phyloP scores from a whole-genome alignment of 768 basidiomycete genomes.

The Termitomyces sp. region DNA sequence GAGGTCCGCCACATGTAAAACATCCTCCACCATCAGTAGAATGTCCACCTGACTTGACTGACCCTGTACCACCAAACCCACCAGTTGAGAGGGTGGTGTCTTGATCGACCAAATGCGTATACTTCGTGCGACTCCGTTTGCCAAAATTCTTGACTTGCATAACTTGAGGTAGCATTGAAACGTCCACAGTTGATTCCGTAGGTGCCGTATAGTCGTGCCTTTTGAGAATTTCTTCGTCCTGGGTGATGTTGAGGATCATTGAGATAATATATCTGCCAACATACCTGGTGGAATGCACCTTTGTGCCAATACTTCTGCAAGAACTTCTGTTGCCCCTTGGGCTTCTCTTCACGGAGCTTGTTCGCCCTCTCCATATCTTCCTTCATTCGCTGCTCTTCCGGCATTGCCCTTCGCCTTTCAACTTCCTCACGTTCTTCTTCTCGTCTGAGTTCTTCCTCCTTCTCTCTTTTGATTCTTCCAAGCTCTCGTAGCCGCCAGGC shows the following conservation, averaged over 20 bases:
- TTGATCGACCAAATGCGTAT: conserved; percentile 93
- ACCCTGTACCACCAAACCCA: conserved; percentile 58
- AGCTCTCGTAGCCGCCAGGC: conserved; percentile 95
- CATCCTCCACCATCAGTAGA: conserved; percentile 64
- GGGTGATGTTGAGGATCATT: neutral
- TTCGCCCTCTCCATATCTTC: conserved; percentile 90
- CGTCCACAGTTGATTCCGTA: conserved; percentile 83
- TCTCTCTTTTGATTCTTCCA: conserved; percentile 88
- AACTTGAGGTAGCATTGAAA: conserved; percentile 84
- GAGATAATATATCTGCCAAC: conserved; percentile 1
- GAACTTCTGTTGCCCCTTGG: conserved; percentile 88
- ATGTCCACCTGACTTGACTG: conserved; percentile 51
- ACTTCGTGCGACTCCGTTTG: conserved; percentile 89
- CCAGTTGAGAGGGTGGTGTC: conserved; percentile 70
- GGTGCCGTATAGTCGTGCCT: conserved; percentile 86
- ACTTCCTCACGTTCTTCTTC: conserved; percentile 89
- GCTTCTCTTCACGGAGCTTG: conserved; percentile 79
- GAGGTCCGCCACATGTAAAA: conserved; percentile 91
- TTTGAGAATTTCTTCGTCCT: conserved; percentile 84
- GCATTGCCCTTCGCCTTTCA: conserved; percentile 85
- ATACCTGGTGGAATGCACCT: conserved; percentile 95
- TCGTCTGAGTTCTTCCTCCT: conserved; percentile 75
- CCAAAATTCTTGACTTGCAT: conserved; percentile 98
- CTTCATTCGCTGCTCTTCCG: conserved; percentile 86
- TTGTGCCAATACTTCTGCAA: conserved; percentile 99